Percentiles rank a stretch among this genome's conserved stretches.
Evolutionary conservation across 495 filamentous ascomycete species (phyloP).

Genomic region (Parachaetomium inaequale): DNA sequence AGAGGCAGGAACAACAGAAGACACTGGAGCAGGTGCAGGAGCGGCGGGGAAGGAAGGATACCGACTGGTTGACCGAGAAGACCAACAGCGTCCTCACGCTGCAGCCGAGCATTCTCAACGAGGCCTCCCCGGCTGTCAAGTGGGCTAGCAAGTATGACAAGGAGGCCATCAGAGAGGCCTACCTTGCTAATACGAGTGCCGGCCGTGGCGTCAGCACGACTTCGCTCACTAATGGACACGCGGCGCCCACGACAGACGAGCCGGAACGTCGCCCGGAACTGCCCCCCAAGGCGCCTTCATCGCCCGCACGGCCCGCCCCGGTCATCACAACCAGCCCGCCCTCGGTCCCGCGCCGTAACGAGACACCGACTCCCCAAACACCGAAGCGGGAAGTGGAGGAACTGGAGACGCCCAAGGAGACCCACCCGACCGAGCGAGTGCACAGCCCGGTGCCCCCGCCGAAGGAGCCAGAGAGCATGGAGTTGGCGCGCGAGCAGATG

Average conservation of each 20-base stretch:
- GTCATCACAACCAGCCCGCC: constrained; percentile 15
- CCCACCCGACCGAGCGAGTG: constrained; percentile 39
- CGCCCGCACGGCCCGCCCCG: constrained; percentile 16
- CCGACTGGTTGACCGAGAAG: constrained; percentile 60
- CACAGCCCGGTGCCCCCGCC: constrained; percentile 40
- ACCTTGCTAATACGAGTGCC: constrained; percentile 66
- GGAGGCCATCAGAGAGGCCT: constrained; percentile 73
- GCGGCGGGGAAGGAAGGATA: constrained; percentile 50
- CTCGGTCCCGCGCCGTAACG: constrained; percentile 12
- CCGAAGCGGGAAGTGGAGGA: constrained; percentile 31
- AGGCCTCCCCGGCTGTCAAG: constrained; percentile 89
- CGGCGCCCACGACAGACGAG: constrained; percentile 25
- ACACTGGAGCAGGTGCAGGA: constrained; percentile 40
- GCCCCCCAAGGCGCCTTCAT: constrained; percentile 34
- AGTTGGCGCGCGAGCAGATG: constrained; percentile 41
- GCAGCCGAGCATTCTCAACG: constrained; percentile 78
- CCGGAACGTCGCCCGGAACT: constrained; percentile 33
- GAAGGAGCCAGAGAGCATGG: constrained; percentile 37
- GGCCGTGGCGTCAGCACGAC: constrained; percentile 54
- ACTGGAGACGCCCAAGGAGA: constrained; percentile 31
- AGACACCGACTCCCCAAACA: constrained; percentile 22
- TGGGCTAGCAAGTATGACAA: constrained; percentile 92
- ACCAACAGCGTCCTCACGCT: constrained; percentile 91
- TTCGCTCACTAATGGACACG: constrained; percentile 33
- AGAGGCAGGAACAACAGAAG: constrained; percentile 57